Evolutionary conservation across 2,329 filamentous ascomycete species (phyloP).

Genomic region (Fusarium abutilonis): DNA sequence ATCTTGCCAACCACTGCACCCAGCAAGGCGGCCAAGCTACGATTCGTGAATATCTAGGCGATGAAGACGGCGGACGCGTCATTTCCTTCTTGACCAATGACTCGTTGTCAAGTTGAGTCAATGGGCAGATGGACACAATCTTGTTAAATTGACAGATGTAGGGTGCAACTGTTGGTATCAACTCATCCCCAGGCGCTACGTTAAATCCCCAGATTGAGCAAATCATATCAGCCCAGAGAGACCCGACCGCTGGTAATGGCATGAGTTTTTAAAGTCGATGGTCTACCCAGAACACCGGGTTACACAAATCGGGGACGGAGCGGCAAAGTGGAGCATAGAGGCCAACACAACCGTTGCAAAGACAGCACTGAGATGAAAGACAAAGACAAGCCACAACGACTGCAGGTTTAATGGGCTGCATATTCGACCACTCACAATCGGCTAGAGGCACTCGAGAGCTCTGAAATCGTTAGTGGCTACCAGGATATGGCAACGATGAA

Average conservation of each 20-base stretch:
- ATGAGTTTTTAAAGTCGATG: constrained; percentile 23
- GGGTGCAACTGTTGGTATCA: constrained; percentile 10
- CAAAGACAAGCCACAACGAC: constrained; percentile 8
- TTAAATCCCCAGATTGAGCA: not conserved
- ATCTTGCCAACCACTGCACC: constrained; percentile 41
- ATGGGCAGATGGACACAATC: not conserved
- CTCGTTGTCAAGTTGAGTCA: constrained; percentile 17
- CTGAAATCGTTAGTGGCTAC: not conserved
- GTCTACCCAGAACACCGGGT: constrained; percentile 19
- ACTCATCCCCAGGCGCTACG: not conserved
- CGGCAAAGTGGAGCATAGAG: not conserved
- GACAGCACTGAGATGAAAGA: not conserved
- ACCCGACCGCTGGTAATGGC: not conserved
- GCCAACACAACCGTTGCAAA: constrained; percentile 3
- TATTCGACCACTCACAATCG: constrained; percentile 17
- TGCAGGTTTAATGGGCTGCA: constrained; percentile 32
- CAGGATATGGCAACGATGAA: constrained; percentile 9
- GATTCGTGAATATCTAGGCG: constrained; percentile 46
- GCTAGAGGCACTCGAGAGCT: not conserved
- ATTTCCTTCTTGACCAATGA: constrained; percentile 46
- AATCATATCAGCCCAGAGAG: not conserved
- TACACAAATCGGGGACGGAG: constrained; percentile 4
- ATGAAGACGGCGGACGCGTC: constrained; percentile 44
- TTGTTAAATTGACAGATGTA: constrained; percentile 5
- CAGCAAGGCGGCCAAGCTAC: constrained; percentile 28